Evolutionary conservation across 208 protist genomes (phyloP), one percentile per base, ranked within the genome.

Genomic region (Baffinella frigidus): DNA sequence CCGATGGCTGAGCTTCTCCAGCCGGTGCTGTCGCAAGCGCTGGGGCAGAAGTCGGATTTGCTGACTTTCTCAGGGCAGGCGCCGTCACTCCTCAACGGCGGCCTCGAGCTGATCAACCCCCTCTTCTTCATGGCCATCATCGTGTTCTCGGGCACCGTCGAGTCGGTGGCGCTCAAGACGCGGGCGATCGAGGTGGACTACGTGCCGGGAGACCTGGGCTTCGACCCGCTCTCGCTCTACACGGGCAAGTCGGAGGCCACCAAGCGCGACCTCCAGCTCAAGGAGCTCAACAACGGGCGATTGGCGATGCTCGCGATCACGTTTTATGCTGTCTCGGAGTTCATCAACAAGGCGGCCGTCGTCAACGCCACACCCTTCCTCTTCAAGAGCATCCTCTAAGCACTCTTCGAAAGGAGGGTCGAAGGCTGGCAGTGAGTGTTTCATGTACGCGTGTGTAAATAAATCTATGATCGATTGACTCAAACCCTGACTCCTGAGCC

Each of bases 51-150:
- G 3, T 43, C 44, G 10, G 33, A 74, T 43, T 68, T 80, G 43
- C 48, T 36, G 62, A 43, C 14, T 1, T 17, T 38, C 38, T 33
- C 74, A 20, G 83, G 72, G 83, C 17, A 73, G n/a, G 83, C 61
- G 35, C 83, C 83, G 36, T 90, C 83, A 11, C 83, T 90, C 39
- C 83, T 90, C 83, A 90, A 90, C 83, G 83, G 83, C 38, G 83
- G 83, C 11, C 56, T 90, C 38, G 83, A 90, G 51, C 83, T 17
- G 62, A 74, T 90, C 41, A 73, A 67, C 39, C 90, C 43, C 5
- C n/a, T 33, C 68, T 48, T 81, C 67, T 77, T 81, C 43, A 1
- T 64, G 20, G 45, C 30, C 0, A 33, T 30, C 64, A 92, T 81
- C 67, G 45, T 48, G 67, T 84, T 84, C 74, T 71, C 67, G 11